These are phyloP conservation scores for Choricystis sp. DNA, from an alignment of 139 green algal species.

Conservation along the genomic window DNA sequence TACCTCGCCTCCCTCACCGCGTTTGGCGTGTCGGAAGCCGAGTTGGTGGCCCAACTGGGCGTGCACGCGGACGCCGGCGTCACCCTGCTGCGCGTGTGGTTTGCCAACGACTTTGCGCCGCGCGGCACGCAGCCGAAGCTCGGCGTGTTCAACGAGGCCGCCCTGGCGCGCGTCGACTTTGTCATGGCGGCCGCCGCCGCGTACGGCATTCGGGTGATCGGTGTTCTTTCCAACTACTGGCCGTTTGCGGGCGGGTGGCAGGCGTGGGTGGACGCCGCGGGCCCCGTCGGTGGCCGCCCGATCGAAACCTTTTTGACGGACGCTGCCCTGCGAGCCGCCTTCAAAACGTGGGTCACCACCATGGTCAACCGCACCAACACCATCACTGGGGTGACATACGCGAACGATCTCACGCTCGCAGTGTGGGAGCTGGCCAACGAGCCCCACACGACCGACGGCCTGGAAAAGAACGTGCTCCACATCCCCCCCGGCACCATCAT, in stretches of 20 bases:
- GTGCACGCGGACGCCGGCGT: not conserved
- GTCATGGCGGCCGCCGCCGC: conserved; percentile 14
- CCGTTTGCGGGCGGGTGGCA: conserved; percentile 15
- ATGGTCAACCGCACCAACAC: conserved; percentile 27
- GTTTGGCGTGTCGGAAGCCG: not conserved
- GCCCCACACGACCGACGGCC: not conserved
- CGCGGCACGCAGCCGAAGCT: not conserved
- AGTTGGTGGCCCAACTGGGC: not conserved
- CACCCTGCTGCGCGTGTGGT: conserved; percentile 1
- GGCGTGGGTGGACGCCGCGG: conserved; percentile 31
- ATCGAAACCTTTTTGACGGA: conserved; percentile 17
- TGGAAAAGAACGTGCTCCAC: not conserved
- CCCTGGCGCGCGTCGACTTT: conserved; percentile 13
- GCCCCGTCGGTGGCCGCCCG: conserved; percentile 1
- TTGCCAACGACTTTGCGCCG: not conserved
- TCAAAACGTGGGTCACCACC: conserved; percentile 33
- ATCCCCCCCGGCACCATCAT: not conserved
- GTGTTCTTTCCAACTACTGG: conserved; percentile 27
- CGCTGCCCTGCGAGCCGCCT: conserved; percentile 14
- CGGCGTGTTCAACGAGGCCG: conserved; percentile 1
- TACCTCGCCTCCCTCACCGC: not conserved
- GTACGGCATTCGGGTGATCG: conserved; percentile 24
- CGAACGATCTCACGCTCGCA: conserved; percentile 40
- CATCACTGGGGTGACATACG: conserved; percentile 21
- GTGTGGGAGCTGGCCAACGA: conserved; percentile 26